These are phyloP conservation scores for Fusarium anthophilum DNA, from an alignment of 2,329 filamentous ascomycete genomes.

Conservation along the genomic window DNA sequence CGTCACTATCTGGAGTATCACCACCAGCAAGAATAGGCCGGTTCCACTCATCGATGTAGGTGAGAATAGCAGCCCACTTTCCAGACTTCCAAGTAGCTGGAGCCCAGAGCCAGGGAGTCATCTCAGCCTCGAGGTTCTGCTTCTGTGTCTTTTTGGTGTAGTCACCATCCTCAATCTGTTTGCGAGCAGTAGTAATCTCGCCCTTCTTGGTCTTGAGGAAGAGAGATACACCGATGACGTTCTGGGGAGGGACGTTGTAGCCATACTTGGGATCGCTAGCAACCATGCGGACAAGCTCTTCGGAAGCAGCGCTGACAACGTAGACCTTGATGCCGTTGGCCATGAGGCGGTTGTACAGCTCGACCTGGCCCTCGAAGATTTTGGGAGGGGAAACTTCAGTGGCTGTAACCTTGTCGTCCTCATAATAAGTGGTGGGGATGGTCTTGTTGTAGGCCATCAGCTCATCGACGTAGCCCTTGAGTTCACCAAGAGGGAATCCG, in stretches of 20 bases:
- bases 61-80: slow-evolving; percentile 55
- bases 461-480: slow-evolving; percentile 58
- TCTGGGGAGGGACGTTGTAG: slow-evolving; percentile 56
- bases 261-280: slow-evolving; percentile 56
- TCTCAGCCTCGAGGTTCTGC: slow-evolving; percentile 51
- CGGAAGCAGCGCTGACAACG: slow-evolving; percentile 53
- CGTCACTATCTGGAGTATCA: slow-evolving; percentile 56
- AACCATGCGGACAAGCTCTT: slow-evolving; percentile 58
- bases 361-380: slow-evolving; percentile 52
- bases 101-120: slow-evolving; percentile 54
- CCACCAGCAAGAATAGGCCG: slow-evolving; percentile 53
- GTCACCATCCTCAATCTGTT: slow-evolving; percentile 50
- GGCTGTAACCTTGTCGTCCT: slow-evolving; percentile 44
- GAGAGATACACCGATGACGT: slow-evolving; percentile 55
- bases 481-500: slow-evolving; percentile 54
- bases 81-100: slow-evolving; percentile 56
- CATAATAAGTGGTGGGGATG: slow-evolving; percentile 50
- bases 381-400: slow-evolving; percentile 47
- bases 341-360: slow-evolving; percentile 56
- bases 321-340: slow-evolving; percentile 56
- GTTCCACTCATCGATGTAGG: slow-evolving; percentile 56
- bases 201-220: slow-evolving; percentile 47
- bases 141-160: slow-evolving; percentile 44
- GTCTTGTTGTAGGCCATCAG: slow-evolving; percentile 54
- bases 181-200: slow-evolving; percentile 49